phyloP scores from a whole-genome alignment of 352 stramenopile genomes.

The Peronospora belbahrii region DNA sequence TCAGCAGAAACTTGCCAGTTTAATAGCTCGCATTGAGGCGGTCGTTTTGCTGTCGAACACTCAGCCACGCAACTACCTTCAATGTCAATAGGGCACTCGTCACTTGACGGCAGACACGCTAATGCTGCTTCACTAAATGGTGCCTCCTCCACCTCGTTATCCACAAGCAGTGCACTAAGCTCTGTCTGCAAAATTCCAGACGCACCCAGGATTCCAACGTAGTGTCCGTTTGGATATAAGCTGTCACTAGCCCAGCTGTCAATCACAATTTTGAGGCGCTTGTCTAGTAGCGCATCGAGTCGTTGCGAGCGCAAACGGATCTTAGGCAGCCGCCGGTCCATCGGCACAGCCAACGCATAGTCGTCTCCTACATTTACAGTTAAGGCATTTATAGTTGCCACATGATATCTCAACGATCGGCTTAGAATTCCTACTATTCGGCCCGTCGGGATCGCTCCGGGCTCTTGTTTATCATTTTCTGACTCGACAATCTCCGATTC shows the following conservation, averaged over 20 bases:
- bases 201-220: slow-evolving; percentile 61
- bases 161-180: slow-evolving; percentile 70
- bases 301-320: slow-evolving; percentile 73
- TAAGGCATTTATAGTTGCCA: slow-evolving; percentile 65
- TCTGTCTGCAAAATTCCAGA: slow-evolving; percentile 66
- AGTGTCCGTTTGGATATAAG: slow-evolving; percentile 75
- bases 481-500: slow-evolving; percentile 17
- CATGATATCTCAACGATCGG: slow-evolving; percentile 51
- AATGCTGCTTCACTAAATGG: slow-evolving; percentile 83
- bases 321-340: slow-evolving; percentile 76
- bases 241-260: slow-evolving; percentile 73
- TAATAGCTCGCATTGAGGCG: slow-evolving; percentile 39
- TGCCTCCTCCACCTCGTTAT: slow-evolving; percentile 75
- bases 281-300: slow-evolving; percentile 63
- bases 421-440: slow-evolving; percentile 84
- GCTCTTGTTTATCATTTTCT: slow-evolving; percentile 4
- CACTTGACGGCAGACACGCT: slow-evolving; percentile 59
- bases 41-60: slow-evolving; percentile 70
- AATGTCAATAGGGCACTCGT: slow-evolving; percentile 50
- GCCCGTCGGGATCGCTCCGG: slow-evolving; percentile 49
- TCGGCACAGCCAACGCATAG: slow-evolving; percentile 67
- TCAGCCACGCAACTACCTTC: slow-evolving; percentile 51
- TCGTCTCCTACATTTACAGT: slow-evolving; percentile 57
- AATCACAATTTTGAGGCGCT: slow-evolving; percentile 78
- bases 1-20: slow-evolving; percentile 59